phyloP scores from a whole-genome alignment of 495 filamentous ascomycete genomes.

The Daldinia concentrica region DNA sequence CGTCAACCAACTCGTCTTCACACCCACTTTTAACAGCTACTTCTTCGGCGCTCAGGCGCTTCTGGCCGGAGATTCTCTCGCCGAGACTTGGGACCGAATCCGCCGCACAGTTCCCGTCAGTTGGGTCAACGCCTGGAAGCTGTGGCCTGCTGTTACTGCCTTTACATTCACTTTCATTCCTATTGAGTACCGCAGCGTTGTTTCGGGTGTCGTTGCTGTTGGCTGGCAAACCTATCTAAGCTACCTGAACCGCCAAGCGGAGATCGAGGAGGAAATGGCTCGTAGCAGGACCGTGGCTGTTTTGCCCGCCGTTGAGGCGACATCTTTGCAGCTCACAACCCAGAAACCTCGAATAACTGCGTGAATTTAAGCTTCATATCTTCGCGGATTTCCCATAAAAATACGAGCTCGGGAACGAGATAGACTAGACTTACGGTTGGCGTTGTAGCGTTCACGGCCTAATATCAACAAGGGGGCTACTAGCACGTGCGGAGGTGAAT shows the following conservation, averaged over 20 bases:
- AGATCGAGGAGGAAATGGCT: conserved; percentile 53
- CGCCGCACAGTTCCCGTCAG: conserved; percentile 78
- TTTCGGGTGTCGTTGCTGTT: conserved; percentile 79
- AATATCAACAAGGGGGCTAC: not conserved
- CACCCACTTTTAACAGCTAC: conserved; percentile 87
- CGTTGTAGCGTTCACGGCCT: not conserved
- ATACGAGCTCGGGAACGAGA: not conserved
- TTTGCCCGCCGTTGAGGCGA: conserved; percentile 7
- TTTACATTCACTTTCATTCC: conserved; percentile 87
- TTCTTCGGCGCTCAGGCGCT: conserved; percentile 88
- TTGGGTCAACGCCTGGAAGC: conserved; percentile 80
- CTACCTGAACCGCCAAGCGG: conserved; percentile 80
- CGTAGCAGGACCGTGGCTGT: conserved; percentile 14
- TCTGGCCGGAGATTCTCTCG: conserved; percentile 64
- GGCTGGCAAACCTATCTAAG: conserved; percentile 93
- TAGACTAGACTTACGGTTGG: not conserved
- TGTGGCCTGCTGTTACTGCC: conserved; percentile 91
- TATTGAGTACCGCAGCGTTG: conserved; percentile 79
- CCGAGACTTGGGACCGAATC: conserved; percentile 73
- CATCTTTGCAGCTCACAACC: conserved; percentile 4
- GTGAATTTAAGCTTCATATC: conserved; percentile 1
- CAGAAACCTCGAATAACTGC: conserved; percentile 21
- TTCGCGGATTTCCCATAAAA: not conserved
- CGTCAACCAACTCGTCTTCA: conserved; percentile 84
- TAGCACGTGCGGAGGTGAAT: not conserved